These are phyloP conservation scores for Asparagopsis taxiformis DNA, from an alignment of 31 red algal genomes.

Conservation along the genomic window DNA sequence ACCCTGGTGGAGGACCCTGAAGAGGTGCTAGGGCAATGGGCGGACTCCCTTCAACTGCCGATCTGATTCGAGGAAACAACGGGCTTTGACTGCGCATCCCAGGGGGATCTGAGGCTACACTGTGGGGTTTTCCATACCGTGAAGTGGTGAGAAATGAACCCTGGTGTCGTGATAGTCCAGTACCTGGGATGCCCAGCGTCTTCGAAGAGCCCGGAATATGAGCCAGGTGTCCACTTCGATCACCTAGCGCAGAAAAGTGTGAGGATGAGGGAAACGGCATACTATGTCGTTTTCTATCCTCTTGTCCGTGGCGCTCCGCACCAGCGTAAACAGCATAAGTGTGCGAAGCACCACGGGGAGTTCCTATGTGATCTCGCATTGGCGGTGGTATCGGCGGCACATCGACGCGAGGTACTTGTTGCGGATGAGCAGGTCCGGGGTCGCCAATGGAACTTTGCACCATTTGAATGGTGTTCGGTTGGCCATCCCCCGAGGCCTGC, in stretches of 20 bases:
- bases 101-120: not conserved
- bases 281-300: not conserved
- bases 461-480: not conserved
- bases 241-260: not conserved
- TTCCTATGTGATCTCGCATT: slow-evolving; percentile 4
- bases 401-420: slow-evolving; percentile 1
- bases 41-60: not conserved
- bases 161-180: not conserved
- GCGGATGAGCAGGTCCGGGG: not conserved
- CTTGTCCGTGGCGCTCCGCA: not conserved
- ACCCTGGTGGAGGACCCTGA: not conserved
- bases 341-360: not conserved
- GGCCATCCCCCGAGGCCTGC: slow-evolving; percentile 26
- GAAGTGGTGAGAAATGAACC: not conserved
- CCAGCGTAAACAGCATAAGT: not conserved
- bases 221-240: slow-evolving; percentile 4
- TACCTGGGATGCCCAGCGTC: not conserved
- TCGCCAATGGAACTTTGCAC: not conserved
- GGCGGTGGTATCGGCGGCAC: slow-evolving; percentile 9
- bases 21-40: not conserved
- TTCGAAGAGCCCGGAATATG: not conserved
- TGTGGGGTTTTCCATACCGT: not conserved
- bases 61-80: not conserved
- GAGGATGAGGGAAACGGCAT: not conserved
- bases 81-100: not conserved